phyloP scores from a whole-genome alignment of 192 early-diverging fungal genomes.

The Entomortierella chlamydospora region DNA sequence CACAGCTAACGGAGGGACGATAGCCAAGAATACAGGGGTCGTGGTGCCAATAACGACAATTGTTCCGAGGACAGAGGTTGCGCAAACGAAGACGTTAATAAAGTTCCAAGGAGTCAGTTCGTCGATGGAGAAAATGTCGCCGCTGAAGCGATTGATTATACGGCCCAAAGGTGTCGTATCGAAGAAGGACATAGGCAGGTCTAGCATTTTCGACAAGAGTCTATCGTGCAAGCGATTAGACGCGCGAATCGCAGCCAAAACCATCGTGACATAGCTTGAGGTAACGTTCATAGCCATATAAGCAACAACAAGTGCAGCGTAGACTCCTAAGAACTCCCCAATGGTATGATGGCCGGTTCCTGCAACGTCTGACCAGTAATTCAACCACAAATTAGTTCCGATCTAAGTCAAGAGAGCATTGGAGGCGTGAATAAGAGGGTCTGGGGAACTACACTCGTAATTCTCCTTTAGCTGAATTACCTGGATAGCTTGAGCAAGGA shows the following conservation, averaged over 20 bases:
- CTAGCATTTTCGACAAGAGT: conserved; percentile 75
- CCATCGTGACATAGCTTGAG: conserved; percentile 32
- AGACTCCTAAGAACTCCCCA: conserved; percentile 38
- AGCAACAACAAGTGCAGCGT: conserved; percentile 27
- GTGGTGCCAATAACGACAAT: conserved; percentile 57
- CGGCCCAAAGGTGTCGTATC: conserved; percentile 75
- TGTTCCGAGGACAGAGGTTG: conserved; percentile 53
- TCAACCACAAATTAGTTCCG: conserved; percentile 71
- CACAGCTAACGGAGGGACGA: conserved; percentile 64
- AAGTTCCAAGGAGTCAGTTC: conserved; percentile 70
- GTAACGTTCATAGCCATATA: conserved; percentile 36
- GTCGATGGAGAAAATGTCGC: conserved; percentile 88
- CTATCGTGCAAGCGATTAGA: conserved; percentile 68
- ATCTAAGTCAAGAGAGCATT: conserved; percentile 34
- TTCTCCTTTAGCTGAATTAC: background rate
- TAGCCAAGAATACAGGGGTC: conserved; percentile 59
- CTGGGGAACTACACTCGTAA: background rate
- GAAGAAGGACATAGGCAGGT: conserved; percentile 71
- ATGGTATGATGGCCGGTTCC: conserved; percentile 6
- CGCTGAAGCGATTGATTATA: conserved; percentile 88
- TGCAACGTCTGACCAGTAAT: conserved; percentile 65
- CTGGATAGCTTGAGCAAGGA: conserved; percentile 65
- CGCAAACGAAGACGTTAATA: conserved; percentile 56
- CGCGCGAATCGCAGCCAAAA: conserved; percentile 64
- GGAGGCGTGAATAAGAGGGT: background rate